Evolutionary conservation across 148 eudicot genomes (phyloP), one percentile per base, ranked within the genome.

Genomic region (Cornus florida): DNA sequence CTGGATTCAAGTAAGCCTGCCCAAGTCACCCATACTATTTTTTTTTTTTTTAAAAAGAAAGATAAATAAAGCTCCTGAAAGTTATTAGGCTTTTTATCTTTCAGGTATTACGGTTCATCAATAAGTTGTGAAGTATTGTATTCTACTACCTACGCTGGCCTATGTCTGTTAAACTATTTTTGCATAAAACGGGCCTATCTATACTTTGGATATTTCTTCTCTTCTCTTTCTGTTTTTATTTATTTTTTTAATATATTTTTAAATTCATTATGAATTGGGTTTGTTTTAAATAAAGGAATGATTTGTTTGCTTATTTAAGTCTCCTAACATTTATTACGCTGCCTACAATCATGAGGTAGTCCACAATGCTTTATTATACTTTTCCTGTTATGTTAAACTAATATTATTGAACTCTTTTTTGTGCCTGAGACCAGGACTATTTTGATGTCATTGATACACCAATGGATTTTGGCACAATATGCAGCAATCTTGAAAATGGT

Each of bases 371-470:
- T 57, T 11, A 74, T 65, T 10, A 71, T 6, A 57, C 33, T 4
- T 75, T n/a, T 22, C n/a, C 75, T 72, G 33, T 57, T 6, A 43
- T 43, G 0, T 43, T 43, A 43, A 43, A 43, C 48, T 43, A 43
- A 43, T 43, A 43, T 9, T 43, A 9, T 43, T 43, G 7, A 43
- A 6, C 10, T 43, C 10, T 43, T 43, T 73, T 81, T 79, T 75
- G 53, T 82, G 71, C 59, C 50, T 67, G 35, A 67, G 71, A 75
- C 41, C 86, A 93, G 97, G 97, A 91, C 74, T 93, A 93, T 84
- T 93, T 91, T 89, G 97, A 93, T 77, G 91, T 93, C 77, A 91
- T 93, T 78, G 86, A 91, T 81, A 93, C 94, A 56, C 97, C 97
- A 19, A 93, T 93, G 97, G 97, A 93, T 86, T 93, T 93, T 71